These are phyloP conservation scores for Sindora glabra DNA, from an alignment of 306 rosid species.

Conservation along the genomic window DNA sequence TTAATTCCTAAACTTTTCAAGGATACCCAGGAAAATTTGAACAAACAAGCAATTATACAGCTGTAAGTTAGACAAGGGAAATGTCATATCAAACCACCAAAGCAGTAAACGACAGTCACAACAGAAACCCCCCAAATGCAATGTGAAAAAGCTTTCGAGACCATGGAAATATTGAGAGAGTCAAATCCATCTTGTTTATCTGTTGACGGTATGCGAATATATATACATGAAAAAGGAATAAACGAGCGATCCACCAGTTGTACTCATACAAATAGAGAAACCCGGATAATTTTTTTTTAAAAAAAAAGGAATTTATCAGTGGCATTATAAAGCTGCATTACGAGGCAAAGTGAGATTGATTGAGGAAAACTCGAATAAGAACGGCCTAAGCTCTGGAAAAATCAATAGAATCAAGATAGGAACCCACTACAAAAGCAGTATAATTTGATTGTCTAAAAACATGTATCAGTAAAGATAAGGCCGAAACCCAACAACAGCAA, in stretches of 20 bases:
- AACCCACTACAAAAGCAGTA: neutral
- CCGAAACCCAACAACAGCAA: constrained; percentile 12
- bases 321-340: no score
- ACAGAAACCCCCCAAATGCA: neutral
- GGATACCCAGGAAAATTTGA: constrained; percentile 3
- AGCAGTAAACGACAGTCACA: neutral
- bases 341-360: no score
- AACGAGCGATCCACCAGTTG: neutral
- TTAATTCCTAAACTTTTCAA: constrained; percentile 6
- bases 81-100: constrained; percentile 16
- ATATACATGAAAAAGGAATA: neutral
- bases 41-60: constrained; percentile 6
- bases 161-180: neutral
- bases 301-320: no score
- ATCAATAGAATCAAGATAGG: no score
- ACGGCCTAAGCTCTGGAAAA: no score
- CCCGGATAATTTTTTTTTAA: no score
- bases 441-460: neutral
- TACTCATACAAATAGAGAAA: no score
- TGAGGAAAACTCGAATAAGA: no score
- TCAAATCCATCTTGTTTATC: neutral
- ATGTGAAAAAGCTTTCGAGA: neutral
- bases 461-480: neutral
- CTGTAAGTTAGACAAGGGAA: constrained; percentile 11
- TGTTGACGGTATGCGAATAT: neutral